Evolutionary conservation across 2,329 filamentous ascomycete species (phyloP), one percentile per base, ranked within the genome.

Genomic region (Remersonia thermophila): DNA sequence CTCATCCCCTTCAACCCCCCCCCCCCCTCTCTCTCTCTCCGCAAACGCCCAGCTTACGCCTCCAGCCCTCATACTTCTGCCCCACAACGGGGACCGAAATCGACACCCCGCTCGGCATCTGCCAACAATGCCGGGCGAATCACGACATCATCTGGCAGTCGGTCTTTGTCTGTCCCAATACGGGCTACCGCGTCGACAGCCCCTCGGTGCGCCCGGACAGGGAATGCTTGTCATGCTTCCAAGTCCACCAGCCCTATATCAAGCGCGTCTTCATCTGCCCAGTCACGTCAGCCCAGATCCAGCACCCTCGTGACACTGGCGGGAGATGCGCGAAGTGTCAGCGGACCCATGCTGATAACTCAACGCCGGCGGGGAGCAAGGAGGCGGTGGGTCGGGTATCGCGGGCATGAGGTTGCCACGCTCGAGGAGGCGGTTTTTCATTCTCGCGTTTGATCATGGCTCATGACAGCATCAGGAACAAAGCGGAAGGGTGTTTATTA

Each of bases 131-230:
- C 43, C 38, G 43, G 16, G 45, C 41, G 13, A 40, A 39, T 20
- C 48, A 50, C 40, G 48, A 50, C 39, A 47, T 50, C 28, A 49
- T 50, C 37, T 49, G 43, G 42, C 48, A 50, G 38, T 43, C 44
- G 12, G 48, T 50, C 14, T 46, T 47, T 18, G 41, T 50, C 11
- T 50, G 48, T 33, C 48, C 47, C 31, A 50, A 50, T 36, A 50
- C 48, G 9, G 48, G 48, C 27, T 50, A 50, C 43, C 45, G 48
- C n/a, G 42, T 50, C 34, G 45, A 40, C 10, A 30, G 33, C 4
- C 33, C 37, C 23, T 38, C 44, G 16, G 35, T 27, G 13, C 37
- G 42, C 7, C 44, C 40, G 9, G 40, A 47, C 39, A 41, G 40
- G 27, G 45, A 46, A 33, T 50, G 48, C 28, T 30, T 41, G 2